Base-by-base conservation (phyloP, 176 grass and related monocot species). In the Cenchrus fungigraminus region DNA sequence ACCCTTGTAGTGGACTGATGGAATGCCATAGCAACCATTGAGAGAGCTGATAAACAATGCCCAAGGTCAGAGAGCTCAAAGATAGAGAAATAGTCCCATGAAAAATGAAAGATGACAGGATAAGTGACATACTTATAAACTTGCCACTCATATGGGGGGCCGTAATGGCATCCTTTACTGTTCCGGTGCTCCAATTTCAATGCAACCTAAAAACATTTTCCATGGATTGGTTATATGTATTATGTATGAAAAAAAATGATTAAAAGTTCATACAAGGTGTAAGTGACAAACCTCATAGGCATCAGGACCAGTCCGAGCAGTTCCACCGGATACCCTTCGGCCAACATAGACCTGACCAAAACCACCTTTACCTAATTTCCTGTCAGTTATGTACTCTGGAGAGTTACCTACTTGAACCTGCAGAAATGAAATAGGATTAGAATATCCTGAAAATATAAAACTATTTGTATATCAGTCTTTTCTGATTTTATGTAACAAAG, bases 321-420 rank as follows among this genome's bases (percentile, higher is more conserved):
- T 80, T 84, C 95, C 95, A 87, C 92, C 87, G 87, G 95, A 93
- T 74, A 92, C 73, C 87, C 91, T 98, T 83, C 91, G 85, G 52
- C 95, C 95, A 79, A 98, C 95, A 90, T 98, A 98, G 54, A 98
- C 95, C 89, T 98, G 95, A 83, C 95, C 95, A 91, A 98, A 98
- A 82, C 95, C 95, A 56, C 95, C 95, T 91, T 98, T 98, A 83
- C 95, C 95, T 84, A 98, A 80, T 84, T 98, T 98, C 60, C 91
- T 89, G 49, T 95, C 95, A 74, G 93, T 92, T 74, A 90, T 83
- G 82, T 98, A 98, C 52, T 86, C 87, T 88, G 95, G 95, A 77
- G 95, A 98, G 77, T 95, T 92, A 85, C 93, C 95, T 65, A 98
- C 88, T 78, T 98, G 95, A 90, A 98, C 89, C 95, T 98, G 91